phyloP scores from a whole-genome alignment of 2,329 filamentous ascomycete species.

The Nemania sp. region DNA sequence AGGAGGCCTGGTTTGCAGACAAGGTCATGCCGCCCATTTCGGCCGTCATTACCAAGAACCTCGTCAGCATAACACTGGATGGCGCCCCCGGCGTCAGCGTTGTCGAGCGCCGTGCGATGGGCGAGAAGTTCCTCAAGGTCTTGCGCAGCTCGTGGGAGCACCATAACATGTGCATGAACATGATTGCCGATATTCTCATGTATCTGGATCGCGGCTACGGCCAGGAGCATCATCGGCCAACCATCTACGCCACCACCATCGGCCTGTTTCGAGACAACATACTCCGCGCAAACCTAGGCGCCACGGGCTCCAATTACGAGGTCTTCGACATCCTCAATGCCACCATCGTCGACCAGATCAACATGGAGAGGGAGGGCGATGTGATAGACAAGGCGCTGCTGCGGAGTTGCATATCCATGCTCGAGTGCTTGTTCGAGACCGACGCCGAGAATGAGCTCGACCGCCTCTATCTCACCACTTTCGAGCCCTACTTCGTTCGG shows the following conservation, averaged over 20 bases:
- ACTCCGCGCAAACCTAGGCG: constrained; percentile 62
- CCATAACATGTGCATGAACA: constrained; percentile 91
- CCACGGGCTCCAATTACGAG: constrained; percentile 49
- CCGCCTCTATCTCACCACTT: constrained; percentile 81
- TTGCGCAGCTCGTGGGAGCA: constrained; percentile 83
- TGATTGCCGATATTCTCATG: constrained; percentile 96
- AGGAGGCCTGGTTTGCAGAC: constrained; percentile 77
- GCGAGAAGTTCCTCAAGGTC: constrained; percentile 79
- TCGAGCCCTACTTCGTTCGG: constrained; percentile 77
- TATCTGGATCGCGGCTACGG: constrained; percentile 91
- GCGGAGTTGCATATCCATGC: constrained; percentile 84
- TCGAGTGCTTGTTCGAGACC: constrained; percentile 84
- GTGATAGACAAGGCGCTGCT: constrained; percentile 83
- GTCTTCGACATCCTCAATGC: constrained; percentile 77
- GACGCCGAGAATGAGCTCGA: constrained; percentile 76
- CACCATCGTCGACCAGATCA: constrained; percentile 86
- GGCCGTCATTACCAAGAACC: constrained; percentile 69
- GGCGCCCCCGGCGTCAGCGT: constrained; percentile 63
- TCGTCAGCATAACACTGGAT: constrained; percentile 65
- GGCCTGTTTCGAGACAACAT: constrained; percentile 87
- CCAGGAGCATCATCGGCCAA: constrained; percentile 69
- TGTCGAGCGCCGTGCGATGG: constrained; percentile 77
- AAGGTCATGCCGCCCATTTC: constrained; percentile 74
- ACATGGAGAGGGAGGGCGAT: constrained; percentile 89
- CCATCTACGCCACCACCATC: constrained; percentile 85